A percentile compares a stretch with the other conserved stretches of the same genome.
Conservation (phyloP, 2,329 filamentous ascomycete species). For the Tolypocladium ovalisporum region DNA sequence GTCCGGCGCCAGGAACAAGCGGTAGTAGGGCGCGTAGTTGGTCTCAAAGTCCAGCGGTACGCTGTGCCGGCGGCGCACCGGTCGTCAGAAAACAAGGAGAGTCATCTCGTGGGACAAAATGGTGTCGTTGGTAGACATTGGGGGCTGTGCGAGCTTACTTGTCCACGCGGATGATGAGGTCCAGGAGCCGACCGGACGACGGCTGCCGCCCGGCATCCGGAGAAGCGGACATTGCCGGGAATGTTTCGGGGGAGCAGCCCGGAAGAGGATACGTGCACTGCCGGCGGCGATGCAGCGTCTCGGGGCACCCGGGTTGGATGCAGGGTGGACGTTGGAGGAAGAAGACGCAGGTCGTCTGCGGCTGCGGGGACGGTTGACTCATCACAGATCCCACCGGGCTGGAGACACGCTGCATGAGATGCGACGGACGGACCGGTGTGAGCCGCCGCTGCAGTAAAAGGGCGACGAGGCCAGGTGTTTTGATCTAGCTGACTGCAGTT, state of each 20-base stretch:
- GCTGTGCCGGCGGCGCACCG: slow-evolving; percentile 18
- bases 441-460: not conserved
- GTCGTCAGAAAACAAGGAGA: slow-evolving; percentile 6
- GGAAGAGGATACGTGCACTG: not conserved
- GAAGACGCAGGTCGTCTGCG: not conserved
- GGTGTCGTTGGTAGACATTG: no score
- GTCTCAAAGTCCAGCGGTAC: slow-evolving; percentile 34
- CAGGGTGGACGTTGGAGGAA: not conserved
- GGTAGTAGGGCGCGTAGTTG: slow-evolving; percentile 28
- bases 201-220: not conserved
- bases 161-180: slow-evolving; percentile 29
- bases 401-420: no score
- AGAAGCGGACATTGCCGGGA: not conserved
- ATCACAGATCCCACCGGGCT: not conserved
- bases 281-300: not conserved
- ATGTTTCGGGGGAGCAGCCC: not conserved
- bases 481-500: not conserved
- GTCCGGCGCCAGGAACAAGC: slow-evolving; percentile 33
- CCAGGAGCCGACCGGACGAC: slow-evolving; percentile 12
- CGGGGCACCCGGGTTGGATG: not conserved
- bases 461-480: not conserved
- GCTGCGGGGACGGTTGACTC: not conserved
- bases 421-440: not conserved
- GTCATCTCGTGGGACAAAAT: no score
- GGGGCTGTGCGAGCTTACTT: slow-evolving; percentile 20